Base-by-base conservation (phyloP, 2,329 filamentous ascomycete species). In the Blastomyces gilchristii region DNA sequence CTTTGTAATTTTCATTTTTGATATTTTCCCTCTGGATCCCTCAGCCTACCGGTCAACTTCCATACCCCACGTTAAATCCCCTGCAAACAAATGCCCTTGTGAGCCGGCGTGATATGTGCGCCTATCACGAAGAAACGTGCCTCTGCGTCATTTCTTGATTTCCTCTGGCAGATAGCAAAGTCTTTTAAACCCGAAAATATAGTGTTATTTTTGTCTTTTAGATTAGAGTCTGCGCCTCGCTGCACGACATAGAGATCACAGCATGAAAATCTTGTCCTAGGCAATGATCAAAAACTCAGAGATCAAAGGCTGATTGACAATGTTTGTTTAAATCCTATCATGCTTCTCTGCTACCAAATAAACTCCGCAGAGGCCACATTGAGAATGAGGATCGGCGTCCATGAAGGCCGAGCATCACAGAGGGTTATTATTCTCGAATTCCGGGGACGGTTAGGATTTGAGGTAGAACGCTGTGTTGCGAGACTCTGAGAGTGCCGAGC, bases 71-170 rank as follows among this genome's bases (percentile, higher is more conserved):
- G 37, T 39, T 39, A 39, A 53, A 28, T 56, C 18, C 18, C 52
- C 31, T 56, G 14, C 2, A 18, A 56, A 12, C 25, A 56, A 34
- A 37, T 34, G 18, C 7, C 18, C 39, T 34, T 18, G 31, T 37
- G 16, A 16, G 18, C 18, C 31, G 6, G 12, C 16, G n/a, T 58
- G n/a, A 58, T 41, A 25, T 43, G 4, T 58, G 37, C 39, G 53
- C 53, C 28, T 56, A 56, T 56, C 31, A 56, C n/a, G 18, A n/a
- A 39, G 31, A 56, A 56, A 56, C 34, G 18, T 56, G 53, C 28
- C 14, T 34, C 34, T 14, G 50, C 50, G n/a, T 49, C 47, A 11
- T 25, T 1, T 49, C 47, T 25, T 11, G 22, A 25, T 22, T 16
- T 52, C 31, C 5, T 52, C 6, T 52, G 11, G 25, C 49, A 8